Base-by-base conservation (phyloP, 2,329 filamentous ascomycete species). In the Xylaria sp. region DNA sequence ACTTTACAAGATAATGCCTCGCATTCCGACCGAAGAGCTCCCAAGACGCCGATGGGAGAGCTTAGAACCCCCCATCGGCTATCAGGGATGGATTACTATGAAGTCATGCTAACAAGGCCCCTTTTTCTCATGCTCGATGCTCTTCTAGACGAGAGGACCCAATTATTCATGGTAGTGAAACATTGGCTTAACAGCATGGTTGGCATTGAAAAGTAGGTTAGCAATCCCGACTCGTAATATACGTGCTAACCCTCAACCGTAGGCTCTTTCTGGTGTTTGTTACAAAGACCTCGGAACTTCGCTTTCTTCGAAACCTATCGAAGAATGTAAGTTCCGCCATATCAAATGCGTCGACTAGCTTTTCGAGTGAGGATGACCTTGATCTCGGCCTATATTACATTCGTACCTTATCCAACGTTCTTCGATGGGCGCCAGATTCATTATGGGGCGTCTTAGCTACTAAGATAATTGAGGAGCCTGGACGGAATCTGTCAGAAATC, bases 111-210 rank as follows among this genome's bases (percentile, higher is more conserved):
- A 40, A 89, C 89, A 5, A 86, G 92, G 51, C 94, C 94, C 1
- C 76, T 97, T 17, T 90, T 97, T 65, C 78, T 96, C 10, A 83
- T 96, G 65, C 80, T 98, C 25, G 94, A 98, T 75, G 84, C 89
- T 1, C 80, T 98, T 1, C 77, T 85, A 17, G 89, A 93, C 60
- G 88, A 92, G 62, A 83, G 85, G 19, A 89, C 87, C 2, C 90
- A 93, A 68, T 79, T 90, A 13, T 92, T 89, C 64, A 89, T 92
- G 76, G 89, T 90, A 25, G 87, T 92, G 38, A 90, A 89, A 69
- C 87, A 85, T 49, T 97, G 94, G 93, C 81, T 98, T 3, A 89
- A 90, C 68, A 88, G 74, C 58, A 81, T 87, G 69, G 75, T 86
- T 58, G 85, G 86, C 3, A 82, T 88, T 65, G 86, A 90, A 66